Evolutionary conservation across 768 basidiomycete species (phyloP), one percentile per base, ranked within the genome.

Genomic region (Dioszegia hungarica): DNA sequence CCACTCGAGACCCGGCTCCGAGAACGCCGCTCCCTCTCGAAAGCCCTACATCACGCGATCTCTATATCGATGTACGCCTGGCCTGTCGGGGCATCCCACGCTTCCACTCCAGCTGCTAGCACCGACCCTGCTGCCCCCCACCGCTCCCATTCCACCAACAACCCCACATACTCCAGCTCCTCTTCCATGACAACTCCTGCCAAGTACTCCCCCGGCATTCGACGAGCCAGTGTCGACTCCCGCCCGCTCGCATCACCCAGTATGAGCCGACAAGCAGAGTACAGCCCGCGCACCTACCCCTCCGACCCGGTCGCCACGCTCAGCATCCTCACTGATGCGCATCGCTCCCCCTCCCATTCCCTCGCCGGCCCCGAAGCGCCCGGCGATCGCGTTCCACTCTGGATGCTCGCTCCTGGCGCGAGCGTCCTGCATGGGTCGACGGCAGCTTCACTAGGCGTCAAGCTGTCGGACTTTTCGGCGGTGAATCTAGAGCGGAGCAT

Each of bases 21-120:
- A 10, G 70, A 72, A 49, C 29, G 38, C 2, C 62, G 53, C 27
- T 56, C 67, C 0, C 60, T 70, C 0, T 55, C 64, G 36, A 24
- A 62, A 2, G 64, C 68, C 1, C 57, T 75, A 3, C 59, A 67
- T 20, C 62, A 72, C 25, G 73, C 69, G 1, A 67, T 75, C 28
- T 71, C 73, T 14, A 68, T 75, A 44, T 66, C 69, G 29, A 69
- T 75, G 69, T 75, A 75, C 56, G 64, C 66, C 34, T 65, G 55
- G 52, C 67, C 70, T 10, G 36, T 40, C 12, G 59, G 39, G 4
- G 28, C 27, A 39, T 37, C 37, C 8, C 27, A 25, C 49, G 19
- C 33, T n/a, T 28, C 52, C 1, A 29, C 40, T 2, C 40, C 36
- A 9, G 24, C 20, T 10, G 17, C 3, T 25, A 38, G 24, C 12